These are phyloP conservation scores for Rhodotorula graminis DNA, from an alignment of 768 basidiomycete genomes.

Conservation along the genomic window DNA sequence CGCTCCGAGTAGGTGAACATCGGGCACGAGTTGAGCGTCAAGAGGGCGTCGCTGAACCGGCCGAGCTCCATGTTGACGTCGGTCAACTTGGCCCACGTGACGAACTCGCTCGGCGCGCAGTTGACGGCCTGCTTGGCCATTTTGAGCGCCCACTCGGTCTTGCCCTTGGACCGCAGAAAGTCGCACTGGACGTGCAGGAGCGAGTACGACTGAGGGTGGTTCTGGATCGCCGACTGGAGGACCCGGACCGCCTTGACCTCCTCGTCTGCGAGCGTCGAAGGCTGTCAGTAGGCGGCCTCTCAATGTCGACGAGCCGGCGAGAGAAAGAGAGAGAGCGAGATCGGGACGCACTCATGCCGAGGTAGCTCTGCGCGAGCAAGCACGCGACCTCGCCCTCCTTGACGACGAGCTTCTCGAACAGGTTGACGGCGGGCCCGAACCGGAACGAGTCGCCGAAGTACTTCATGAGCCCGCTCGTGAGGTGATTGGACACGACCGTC, in stretches of 20 bases:
- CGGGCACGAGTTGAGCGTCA: conserved; percentile 97
- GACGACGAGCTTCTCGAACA: conserved; percentile 84
- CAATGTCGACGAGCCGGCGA: no score
- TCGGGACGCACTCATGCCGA: conserved; percentile 84
- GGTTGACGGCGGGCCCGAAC: conserved; percentile 66
- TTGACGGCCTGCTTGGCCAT: conserved; percentile 93
- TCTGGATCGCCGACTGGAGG: conserved; percentile 73
- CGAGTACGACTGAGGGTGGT: conserved; percentile 87
- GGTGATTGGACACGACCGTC: conserved; percentile 89
- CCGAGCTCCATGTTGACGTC: conserved; percentile 87
- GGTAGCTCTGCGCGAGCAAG: conserved; percentile 78
- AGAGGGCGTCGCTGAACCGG: conserved; percentile 71
- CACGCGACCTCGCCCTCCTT: conserved; percentile 84
- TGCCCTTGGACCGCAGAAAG: conserved; percentile 79
- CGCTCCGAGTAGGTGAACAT: conserved; percentile 99
- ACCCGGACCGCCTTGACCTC: conserved; percentile 98
- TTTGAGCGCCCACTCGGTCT: conserved; percentile 80
- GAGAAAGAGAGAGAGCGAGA: not conserved
- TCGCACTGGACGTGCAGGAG: conserved; percentile 92
- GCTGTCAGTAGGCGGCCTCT: not conserved
- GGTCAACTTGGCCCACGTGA: conserved; percentile 97
- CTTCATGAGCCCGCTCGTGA: conserved; percentile 90
- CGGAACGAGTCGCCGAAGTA: conserved; percentile 92
- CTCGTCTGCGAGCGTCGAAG: conserved; percentile 60
- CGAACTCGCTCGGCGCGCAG: conserved; percentile 95